Base-by-base conservation (phyloP, 163 green algal genomes). In the Volvox carteri region DNA sequence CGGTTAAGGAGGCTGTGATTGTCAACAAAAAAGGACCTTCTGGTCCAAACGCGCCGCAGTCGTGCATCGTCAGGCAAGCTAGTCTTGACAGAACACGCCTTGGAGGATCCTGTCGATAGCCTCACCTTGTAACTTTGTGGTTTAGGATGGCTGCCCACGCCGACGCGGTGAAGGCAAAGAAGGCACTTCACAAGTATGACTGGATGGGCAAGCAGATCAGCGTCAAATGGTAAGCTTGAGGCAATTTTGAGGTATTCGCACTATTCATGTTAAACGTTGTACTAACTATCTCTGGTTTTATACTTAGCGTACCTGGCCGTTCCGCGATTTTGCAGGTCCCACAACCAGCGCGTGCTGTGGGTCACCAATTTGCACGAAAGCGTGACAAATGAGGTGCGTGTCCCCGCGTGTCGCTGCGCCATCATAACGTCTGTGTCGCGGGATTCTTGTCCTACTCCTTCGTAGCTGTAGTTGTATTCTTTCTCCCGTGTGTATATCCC, bases 301-400 rank as follows among this genome's bases (percentile, higher is more conserved):
- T n/a, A n/a, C n/a, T n/a, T n/a, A n/a, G n/a, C n/a, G n/a, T n/a
- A n/a, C n/a, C n/a, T n/a, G n/a, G n/a, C n/a, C n/a, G n/a, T n/a
- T n/a, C n/a, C n/a, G 58, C n/a, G 28, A 33, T 72, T 1, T 6
- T 42, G 2, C 62, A 91, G 86, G 86, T 92, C 88, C 0, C 74
- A 92, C 62, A 90, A 87, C 33, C 88, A 92, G 75, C 80, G 88
- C 12, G 88, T 92, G 12, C 30, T 92, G 3, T 92, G 83, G 81
- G 83, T 90, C 2, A 72, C 68, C 23, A 86, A 92, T 62, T 62
- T 92, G 37, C 88, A 92, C 42, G 88, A 92, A 19, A 85, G 46
- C 37, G 83, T 92, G 6, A 92, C 88, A 28, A 92, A 92, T 75
- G 88, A 92, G 88, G 88, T 92, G 74, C 37, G 80, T 68, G 8